Evolutionary conservation across 192 early-diverging fungal species (phyloP), one percentile per base, ranked within the genome.

Genomic region (Gryganskiella cystojenkinii): DNA sequence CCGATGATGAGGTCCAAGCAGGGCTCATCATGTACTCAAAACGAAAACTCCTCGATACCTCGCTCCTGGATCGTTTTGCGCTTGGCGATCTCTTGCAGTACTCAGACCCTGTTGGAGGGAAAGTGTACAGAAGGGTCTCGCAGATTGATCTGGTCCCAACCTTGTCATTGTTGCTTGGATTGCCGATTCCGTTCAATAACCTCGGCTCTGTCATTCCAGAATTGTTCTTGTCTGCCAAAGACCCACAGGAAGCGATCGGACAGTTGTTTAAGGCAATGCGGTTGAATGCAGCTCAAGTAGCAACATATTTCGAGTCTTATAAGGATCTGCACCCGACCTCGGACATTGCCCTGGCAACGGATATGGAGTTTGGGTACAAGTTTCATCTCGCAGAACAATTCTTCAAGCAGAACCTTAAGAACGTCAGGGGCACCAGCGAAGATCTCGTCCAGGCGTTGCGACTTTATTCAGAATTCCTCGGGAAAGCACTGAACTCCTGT

Each of bases 101-200:
- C 24, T 59, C 74, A 13, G 58, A 78, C 22, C 74, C 74, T 3
- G 34, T 71, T 7, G 81, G 79, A 67, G 67, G 67, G 45, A 45
- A 28, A 28, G 33, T 75, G 17, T 64, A 85, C 53, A 86, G 95
- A n/a, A 94, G 91, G 11, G 84, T 96, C 1, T 83, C 92, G 17
- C 98, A 99, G 79, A 96, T 98, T 49, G 94, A 99, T 71, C 71
- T 98, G 20, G 94, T 97, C 0, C 90, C 96, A 17, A 98, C 95
- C 0, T 70, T 99, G 19, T 70, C 94, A 3, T 75, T 94, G 28
- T 64, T 94, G 30, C 74, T 99, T 50, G 93, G 93, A 15, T 69
- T 96, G 0, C 95, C 95, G 0, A 94, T 98, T 61, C 96, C 98
- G 2, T 97, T 93, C 84, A 95, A 94, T 61, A 99, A 94, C 70